A percentile compares a stretch with the other conserved stretches of the same genome.
phyloP scores from a whole-genome alignment of 805 yeast genomes.

The Candida hungchunana region DNA sequence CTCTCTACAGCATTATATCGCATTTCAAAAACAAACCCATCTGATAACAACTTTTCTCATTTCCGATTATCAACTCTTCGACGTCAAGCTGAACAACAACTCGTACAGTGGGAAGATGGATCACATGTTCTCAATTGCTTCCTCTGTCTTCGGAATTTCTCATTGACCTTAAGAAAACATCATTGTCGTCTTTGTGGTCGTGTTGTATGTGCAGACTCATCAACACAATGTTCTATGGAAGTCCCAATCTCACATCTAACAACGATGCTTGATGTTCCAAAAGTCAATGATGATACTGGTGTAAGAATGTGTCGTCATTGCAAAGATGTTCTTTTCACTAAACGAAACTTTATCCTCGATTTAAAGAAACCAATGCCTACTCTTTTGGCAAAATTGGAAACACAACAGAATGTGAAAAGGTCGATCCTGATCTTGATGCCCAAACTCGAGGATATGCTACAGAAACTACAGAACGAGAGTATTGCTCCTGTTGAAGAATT shows the following conservation, averaged over 20 bases:
- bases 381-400: constrained; percentile 37
- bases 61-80: constrained; percentile 28
- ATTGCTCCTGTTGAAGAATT: constrained; percentile 33
- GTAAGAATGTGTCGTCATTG: constrained; percentile 70
- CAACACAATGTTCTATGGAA: constrained; percentile 66
- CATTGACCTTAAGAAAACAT: constrained; percentile 64
- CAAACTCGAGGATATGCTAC: constrained; percentile 36
- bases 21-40: constrained; percentile 18
- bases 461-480: constrained; percentile 30
- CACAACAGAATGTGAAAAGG: constrained; percentile 34
- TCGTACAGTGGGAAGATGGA: constrained; percentile 68
- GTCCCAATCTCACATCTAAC: constrained; percentile 44
- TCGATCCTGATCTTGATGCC: constrained; percentile 40
- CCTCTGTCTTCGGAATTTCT: constrained; percentile 57
- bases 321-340: constrained; percentile 54
- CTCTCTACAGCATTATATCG: constrained; percentile 32
- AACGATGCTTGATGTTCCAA: constrained; percentile 17
- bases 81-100: constrained; percentile 39
- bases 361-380: constrained; percentile 29
- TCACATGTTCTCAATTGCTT: constrained; percentile 47
- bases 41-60: constrained; percentile 23
- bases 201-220: constrained; percentile 68
- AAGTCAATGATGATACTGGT: constrained; percentile 24
- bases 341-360: constrained; percentile 46
- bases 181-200: constrained; percentile 90